Base-by-base conservation (phyloP, 345 rosid genomes). In the Aethionema arabicum region DNA sequence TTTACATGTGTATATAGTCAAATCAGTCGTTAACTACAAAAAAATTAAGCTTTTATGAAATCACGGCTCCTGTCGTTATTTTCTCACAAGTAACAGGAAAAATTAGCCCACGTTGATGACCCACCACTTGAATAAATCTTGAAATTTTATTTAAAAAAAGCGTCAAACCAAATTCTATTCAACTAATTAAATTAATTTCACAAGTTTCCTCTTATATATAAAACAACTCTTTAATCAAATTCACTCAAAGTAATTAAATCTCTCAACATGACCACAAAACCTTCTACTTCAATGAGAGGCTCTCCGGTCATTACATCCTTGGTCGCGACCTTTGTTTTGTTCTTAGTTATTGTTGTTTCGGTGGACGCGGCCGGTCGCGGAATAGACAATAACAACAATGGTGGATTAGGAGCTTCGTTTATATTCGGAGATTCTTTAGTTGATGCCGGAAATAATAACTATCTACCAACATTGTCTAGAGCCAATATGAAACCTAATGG, bases 401-500 rank as follows among this genome's bases (percentile, higher is more conserved):
- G 70, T 0, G 70, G 66, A n/a, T 57, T 72, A 72, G 76, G 76
- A 72, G 91, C 89, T 15, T 76, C 64, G 15, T 90, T 89, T 47
- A 77, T 89, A 11, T 86, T 86, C 16, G 97, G 97, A 5, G 91
- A 87, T 58, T 90, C 95, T 8, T 60, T 90, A 59, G 88, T 85
- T 8, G 95, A 90, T 60, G 87, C 50, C 2, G 97, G 97, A 15
- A 87, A 90, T 65, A 90, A 90, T 75, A 82, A 87, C 72, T 90
- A 83, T 83, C 67, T 90, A 13, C 14, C 50, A 7, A 74, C 95
- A 1, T 74, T 90, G 44, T 78, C 92, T 11, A 87, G 76, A 65
- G 95, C 97, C 0, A 70, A 85, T 59, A 80, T 71, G 59, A 11
- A 41, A 0, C 92, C 97, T 2, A 83, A 87, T 44, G 97, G 95